These are phyloP conservation scores for Passalora sequoiae DNA, from an alignment of 2,329 filamentous ascomycete species.

Conservation along the genomic window DNA sequence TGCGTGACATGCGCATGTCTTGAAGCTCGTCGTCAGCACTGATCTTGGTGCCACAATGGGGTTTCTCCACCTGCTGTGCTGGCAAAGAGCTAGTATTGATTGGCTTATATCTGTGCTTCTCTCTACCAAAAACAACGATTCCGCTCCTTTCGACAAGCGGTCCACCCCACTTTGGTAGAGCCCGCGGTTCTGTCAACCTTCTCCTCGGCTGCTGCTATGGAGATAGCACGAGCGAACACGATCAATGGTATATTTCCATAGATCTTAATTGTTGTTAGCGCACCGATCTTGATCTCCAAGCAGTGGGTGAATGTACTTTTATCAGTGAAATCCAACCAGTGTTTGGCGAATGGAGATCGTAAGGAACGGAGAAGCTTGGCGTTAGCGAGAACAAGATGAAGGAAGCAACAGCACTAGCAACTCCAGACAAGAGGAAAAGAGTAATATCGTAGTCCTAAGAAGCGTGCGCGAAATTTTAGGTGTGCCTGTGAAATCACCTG, in stretches of 20 bases:
- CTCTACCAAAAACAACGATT: slow-evolving; percentile 54
- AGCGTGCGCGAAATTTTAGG: too few relatives aligned
- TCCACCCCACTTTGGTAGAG: too few relatives aligned
- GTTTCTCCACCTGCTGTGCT: slow-evolving; percentile 82
- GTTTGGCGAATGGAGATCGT: slow-evolving; percentile 66
- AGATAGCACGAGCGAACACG: slow-evolving; percentile 89
- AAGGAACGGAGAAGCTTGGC: too few relatives aligned
- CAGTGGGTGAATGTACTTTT: slow-evolving; percentile 91
- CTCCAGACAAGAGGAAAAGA: too few relatives aligned
- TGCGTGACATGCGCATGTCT: slow-evolving; percentile 43
- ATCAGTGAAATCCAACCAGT: slow-evolving; percentile 83
- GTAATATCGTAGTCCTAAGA: too few relatives aligned
- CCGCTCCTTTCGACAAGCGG: neutral
- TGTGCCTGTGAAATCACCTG: too few relatives aligned
- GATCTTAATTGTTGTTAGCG: slow-evolving; percentile 72
- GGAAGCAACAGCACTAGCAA: too few relatives aligned
- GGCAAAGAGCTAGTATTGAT: slow-evolving; percentile 97
- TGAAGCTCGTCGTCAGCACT: neutral
- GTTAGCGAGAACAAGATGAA: too few relatives aligned
- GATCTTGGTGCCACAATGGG: slow-evolving; percentile 55
- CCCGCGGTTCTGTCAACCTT: neutral
- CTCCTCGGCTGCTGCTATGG: slow-evolving; percentile 84
- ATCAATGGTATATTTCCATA: slow-evolving; percentile 57
- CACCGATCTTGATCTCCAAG: slow-evolving; percentile 86
- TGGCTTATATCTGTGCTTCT: slow-evolving; percentile 93